Conservation (phyloP, 73 alveolate genomes). For the Paramecium pentaurelia region DNA sequence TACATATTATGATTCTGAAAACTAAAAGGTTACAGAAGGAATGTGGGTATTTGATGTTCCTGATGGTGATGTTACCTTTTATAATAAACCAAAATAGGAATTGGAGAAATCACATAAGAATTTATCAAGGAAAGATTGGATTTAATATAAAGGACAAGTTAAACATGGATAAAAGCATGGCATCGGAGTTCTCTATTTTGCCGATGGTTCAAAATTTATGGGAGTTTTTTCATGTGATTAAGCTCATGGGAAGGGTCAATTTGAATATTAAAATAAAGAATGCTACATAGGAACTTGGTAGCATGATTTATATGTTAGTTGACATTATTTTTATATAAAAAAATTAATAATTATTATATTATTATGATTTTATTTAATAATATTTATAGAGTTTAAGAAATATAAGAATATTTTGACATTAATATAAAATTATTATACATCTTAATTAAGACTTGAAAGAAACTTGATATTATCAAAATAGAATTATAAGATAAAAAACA, state of each 20-base stretch:
- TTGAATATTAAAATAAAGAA: background rate
- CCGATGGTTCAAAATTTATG: slow-evolving; percentile 8
- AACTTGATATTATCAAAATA: background rate
- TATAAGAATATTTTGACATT: background rate
- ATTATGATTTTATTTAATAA: too few relatives aligned
- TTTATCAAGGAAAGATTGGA: slow-evolving; percentile 20
- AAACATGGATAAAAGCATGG: background rate
- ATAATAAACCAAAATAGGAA: background rate
- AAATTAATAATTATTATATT: too few relatives aligned
- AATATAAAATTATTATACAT: too few relatives aligned
- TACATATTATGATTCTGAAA: background rate
- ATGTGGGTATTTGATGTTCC: background rate
- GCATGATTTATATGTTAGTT: background rate
- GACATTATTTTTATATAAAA: background rate
- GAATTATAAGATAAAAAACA: background rate
- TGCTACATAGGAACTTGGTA: background rate
- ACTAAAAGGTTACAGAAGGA: background rate
- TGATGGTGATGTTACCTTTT: background rate
- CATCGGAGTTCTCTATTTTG: background rate
- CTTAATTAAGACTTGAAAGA: background rate
- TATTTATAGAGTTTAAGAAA: too few relatives aligned
- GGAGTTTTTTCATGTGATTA: background rate
- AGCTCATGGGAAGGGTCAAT: slow-evolving; percentile 16
- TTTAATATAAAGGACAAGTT: background rate
- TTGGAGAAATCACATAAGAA: background rate